Conservation (phyloP, 208 protist genomes). For the Crithidia bombi region DNA sequence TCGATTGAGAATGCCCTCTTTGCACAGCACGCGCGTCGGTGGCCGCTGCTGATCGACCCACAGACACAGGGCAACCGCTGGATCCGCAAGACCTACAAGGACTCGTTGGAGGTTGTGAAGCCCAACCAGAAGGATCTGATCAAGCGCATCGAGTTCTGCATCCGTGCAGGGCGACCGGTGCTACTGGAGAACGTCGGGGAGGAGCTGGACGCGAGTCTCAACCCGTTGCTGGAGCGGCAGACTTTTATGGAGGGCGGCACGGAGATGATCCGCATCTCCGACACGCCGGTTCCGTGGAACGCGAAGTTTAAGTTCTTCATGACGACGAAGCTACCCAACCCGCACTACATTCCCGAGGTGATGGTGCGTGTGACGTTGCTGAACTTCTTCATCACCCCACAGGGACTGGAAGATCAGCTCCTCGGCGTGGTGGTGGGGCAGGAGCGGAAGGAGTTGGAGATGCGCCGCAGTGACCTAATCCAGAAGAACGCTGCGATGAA, state of each 20-base stretch:
- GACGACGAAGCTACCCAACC: slow-evolving; percentile 98
- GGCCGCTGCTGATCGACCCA: slow-evolving; percentile 99
- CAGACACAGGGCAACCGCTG: slow-evolving; percentile 98
- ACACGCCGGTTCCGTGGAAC: slow-evolving; percentile 96
- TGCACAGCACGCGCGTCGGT: slow-evolving; percentile 93
- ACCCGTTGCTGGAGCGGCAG: slow-evolving; percentile 95
- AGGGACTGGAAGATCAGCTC: slow-evolving; percentile 98
- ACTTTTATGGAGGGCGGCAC: slow-evolving; percentile 94
- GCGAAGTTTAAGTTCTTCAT: slow-evolving; percentile 98
- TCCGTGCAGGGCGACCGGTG: slow-evolving; percentile 93
- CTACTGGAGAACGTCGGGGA: slow-evolving; percentile 97
- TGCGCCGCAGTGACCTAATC: slow-evolving; percentile 94
- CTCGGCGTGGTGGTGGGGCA: slow-evolving; percentile 97
- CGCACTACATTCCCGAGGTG: slow-evolving; percentile 97
- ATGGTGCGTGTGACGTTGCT: slow-evolving; percentile 98
- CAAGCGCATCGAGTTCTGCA: slow-evolving; percentile 96
- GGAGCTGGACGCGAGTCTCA: slow-evolving; percentile 95
- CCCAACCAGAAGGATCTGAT: slow-evolving; percentile 95
- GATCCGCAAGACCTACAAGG: slow-evolving; percentile 96
- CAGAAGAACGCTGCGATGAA: slow-evolving; percentile 96
- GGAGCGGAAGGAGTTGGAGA: slow-evolving; percentile 97
- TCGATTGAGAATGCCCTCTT: slow-evolving; percentile 98
- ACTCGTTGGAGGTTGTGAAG: slow-evolving; percentile 96
- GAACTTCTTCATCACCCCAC: slow-evolving; percentile 98
- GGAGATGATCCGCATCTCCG: slow-evolving; percentile 97